Evolutionary conservation across 768 basidiomycete genomes (phyloP).

Genomic region (Boletus reticuloceps): DNA sequence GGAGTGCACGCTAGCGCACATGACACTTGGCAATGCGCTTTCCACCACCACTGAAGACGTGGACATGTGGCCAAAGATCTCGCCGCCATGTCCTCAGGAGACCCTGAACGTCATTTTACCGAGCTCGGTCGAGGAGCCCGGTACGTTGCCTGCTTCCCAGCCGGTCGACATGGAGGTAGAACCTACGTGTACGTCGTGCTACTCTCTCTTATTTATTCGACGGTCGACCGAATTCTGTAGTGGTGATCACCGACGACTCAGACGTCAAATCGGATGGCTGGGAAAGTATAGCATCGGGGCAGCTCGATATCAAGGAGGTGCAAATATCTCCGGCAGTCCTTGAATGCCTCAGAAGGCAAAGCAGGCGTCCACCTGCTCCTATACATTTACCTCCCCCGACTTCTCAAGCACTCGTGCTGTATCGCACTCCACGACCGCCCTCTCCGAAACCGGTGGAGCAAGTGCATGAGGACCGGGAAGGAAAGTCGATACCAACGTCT

Average conservation of each 20-base stretch:
- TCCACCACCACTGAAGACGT: constrained; percentile 13
- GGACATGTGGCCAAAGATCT: constrained; percentile 13
- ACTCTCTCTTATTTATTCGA: not conserved
- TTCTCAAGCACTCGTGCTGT: constrained; percentile 54
- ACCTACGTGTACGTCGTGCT: constrained; percentile 51
- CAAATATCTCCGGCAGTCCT: constrained; percentile 47
- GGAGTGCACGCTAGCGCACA: constrained; percentile 57
- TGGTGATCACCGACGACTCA: constrained; percentile 16
- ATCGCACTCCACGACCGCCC: constrained; percentile 39
- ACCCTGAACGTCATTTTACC: constrained; percentile 26
- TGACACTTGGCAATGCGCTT: constrained; percentile 32
- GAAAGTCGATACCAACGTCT: not conserved
- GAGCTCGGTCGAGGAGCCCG: constrained; percentile 42
- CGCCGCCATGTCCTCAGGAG: constrained; percentile 7
- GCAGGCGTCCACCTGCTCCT: constrained; percentile 21
- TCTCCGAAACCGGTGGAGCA: constrained; percentile 1
- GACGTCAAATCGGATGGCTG: not conserved
- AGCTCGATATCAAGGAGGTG: constrained; percentile 25
- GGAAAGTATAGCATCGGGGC: constrained; percentile 27
- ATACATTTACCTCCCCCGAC: constrained; percentile 15
- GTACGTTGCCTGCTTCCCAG: constrained; percentile 39
- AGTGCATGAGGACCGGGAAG: constrained; percentile 1
- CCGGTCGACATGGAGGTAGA: constrained; percentile 67
- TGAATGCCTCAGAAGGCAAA: constrained; percentile 40
- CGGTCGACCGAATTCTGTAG: not conserved